Conservation (phyloP, 2,329 filamentous ascomycete genomes). For the Trichoderma sp. region DNA sequence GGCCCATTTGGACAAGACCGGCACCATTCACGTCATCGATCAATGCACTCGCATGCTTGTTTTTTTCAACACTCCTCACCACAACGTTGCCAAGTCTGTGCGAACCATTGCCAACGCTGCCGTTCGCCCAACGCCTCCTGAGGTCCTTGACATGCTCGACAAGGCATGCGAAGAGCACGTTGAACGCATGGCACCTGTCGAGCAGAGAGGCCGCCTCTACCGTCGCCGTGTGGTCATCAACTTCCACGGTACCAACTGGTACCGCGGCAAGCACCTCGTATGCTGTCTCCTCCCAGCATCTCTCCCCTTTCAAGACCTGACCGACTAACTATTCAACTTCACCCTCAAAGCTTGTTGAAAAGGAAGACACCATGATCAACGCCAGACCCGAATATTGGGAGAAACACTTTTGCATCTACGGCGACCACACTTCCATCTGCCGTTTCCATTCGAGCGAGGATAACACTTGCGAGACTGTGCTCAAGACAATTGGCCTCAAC, state of each 20-base stretch:
- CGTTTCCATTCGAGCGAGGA: background rate
- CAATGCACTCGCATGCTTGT: conserved; percentile 5
- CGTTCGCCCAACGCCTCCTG: background rate
- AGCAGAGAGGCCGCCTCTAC: background rate
- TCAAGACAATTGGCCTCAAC: conserved; percentile 16
- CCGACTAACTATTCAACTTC: background rate
- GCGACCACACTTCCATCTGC: conserved; percentile 14
- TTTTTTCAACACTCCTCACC: conserved; percentile 19
- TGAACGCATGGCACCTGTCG: background rate
- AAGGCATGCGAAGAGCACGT: conserved; percentile 2
- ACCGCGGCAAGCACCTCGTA: conserved; percentile 10
- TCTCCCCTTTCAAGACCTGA: background rate
- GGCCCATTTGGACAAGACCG: background rate
- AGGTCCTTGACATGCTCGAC: conserved; percentile 7
- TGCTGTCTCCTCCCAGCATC: background rate
- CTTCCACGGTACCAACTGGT: conserved; percentile 4
- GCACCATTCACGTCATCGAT: background rate
- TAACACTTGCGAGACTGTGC: conserved; percentile 1
- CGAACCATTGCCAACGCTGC: conserved; percentile 6
- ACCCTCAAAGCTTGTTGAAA: conserved; percentile 1
- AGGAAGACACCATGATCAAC: background rate
- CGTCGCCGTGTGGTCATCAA: conserved; percentile 9
- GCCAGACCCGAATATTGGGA: conserved; percentile 2
- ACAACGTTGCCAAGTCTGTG: conserved; percentile 1
- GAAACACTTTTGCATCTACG: conserved; percentile 14